Base-by-base conservation (phyloP, 2,329 filamentous ascomycete genomes). In the Chalara sp. region DNA sequence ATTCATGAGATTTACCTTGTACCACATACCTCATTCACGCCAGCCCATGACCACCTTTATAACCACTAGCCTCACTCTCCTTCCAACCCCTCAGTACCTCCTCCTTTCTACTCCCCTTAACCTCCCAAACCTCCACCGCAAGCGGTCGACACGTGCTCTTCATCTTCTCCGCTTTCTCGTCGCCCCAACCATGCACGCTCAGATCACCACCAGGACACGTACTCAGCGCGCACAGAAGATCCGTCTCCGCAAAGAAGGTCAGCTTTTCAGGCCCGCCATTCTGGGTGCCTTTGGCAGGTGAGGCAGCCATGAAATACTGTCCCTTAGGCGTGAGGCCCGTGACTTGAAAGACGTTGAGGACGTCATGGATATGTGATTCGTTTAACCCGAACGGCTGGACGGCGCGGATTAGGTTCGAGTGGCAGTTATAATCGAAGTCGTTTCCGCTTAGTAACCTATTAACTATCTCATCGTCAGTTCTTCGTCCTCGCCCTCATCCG, bases 271-370 rank as follows among this genome's bases (percentile, higher is more conserved):
- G 70, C 21, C 21, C 21, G 21, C 21, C 21, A 21, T 21, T 21
- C 21, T 21, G 2, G 21, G 21, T 21, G 21, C 21, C 21, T 21
- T 21, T 21, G 3, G 31, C 39, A 11, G 31, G 8, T 11, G 47
- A 13, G n/a, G 53, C 52, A 48, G 41, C 60, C 76, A 95, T 95
- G 54, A 88, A 91, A 58, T 91, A 92, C 48, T 81, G 77, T 0
- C 86, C 87, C 53, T 84, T 62, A 48, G 78, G 73, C 60, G 93
- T 84, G 44, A 93, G 65, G 0, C 88, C 87, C 0, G 89, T 93
- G 6, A 91, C 87, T 66, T 95, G 89, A 64, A 95, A 93, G 3
- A 95, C 74, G 62, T 95, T 95, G 49, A 95, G 75, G 0, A 95
- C 88, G 65, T 95, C 88, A 61, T 95, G 89, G 1, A 93, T 81